Evolutionary conservation across 352 stramenopile species (phyloP).

Genomic region (Phytophthora sansomeana): DNA sequence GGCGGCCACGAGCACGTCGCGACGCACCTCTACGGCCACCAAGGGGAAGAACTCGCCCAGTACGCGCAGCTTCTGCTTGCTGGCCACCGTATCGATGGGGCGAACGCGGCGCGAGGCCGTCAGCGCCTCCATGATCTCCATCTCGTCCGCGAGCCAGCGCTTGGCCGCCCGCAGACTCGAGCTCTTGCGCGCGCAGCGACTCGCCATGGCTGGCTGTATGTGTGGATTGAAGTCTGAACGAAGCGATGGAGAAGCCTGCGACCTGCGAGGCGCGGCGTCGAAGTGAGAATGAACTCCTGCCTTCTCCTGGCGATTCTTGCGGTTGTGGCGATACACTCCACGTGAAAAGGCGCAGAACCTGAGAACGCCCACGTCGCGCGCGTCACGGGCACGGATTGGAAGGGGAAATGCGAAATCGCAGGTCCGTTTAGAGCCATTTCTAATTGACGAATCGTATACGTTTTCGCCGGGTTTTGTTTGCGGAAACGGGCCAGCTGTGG

Average conservation of each 20-base stretch:
- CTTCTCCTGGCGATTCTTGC: slow-evolving; percentile 21
- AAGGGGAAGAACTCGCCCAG: slow-evolving; percentile 71
- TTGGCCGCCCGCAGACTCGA: slow-evolving; percentile 34
- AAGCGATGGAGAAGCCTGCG: neutral
- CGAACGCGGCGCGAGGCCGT: slow-evolving; percentile 29
- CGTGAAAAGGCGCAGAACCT: slow-evolving; percentile 50
- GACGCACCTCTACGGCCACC: slow-evolving; percentile 52
- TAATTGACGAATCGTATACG: neutral
- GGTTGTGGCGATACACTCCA: slow-evolving; percentile 30
- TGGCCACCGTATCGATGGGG: slow-evolving; percentile 47
- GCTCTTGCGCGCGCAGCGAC: slow-evolving; percentile 42
- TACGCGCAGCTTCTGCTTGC: slow-evolving; percentile 51
- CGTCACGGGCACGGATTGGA: slow-evolving; percentile 19
- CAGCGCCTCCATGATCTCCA: slow-evolving; percentile 38
- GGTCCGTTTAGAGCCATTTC: neutral
- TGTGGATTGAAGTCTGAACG: neutral
- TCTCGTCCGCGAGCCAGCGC: slow-evolving; percentile 45
- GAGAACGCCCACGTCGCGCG: slow-evolving; percentile 22
- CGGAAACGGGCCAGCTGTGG: slow-evolving; percentile 3
- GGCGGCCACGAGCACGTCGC: slow-evolving; percentile 71
- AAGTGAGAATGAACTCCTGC: slow-evolving; percentile 28
- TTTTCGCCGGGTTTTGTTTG: slow-evolving; percentile 1
- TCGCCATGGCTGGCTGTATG: slow-evolving; percentile 28
- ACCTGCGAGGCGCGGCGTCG: slow-evolving; percentile 9
- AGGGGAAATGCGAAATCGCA: neutral